phyloP scores from a whole-genome alignment of 2,329 filamentous ascomycete genomes.

The Eurotiales sp. region DNA sequence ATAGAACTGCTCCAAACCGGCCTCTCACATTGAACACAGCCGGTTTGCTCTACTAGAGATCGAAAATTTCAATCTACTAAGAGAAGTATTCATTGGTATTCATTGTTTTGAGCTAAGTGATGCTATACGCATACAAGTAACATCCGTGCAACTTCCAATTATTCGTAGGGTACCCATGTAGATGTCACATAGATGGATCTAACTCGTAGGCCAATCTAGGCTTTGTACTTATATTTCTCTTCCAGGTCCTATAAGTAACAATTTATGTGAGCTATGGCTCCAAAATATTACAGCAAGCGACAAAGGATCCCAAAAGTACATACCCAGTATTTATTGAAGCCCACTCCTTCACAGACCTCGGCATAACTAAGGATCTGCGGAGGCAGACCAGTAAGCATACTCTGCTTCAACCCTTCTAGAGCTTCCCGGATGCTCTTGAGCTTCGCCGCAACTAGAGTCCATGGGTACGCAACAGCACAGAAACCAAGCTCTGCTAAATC shows the following conservation, averaged over 20 bases:
- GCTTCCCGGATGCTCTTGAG: conserved; percentile 18
- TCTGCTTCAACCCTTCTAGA: conserved; percentile 37
- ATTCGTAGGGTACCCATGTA: no score
- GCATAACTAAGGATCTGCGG: conserved; percentile 41
- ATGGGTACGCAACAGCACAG: conserved; percentile 4
- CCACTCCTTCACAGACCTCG: conserved; percentile 46
- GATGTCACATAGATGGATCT: no score
- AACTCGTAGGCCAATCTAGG: not conserved
- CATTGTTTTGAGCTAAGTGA: no score
- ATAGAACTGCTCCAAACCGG: no score
- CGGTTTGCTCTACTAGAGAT: no score
- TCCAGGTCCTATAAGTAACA: not conserved
- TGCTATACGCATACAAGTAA: no score
- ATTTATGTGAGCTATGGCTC: no score
- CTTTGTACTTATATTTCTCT: not conserved
- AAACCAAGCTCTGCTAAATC: conserved; percentile 40
- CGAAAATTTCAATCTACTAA: no score
- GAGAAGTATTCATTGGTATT: no score
- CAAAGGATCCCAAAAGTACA: conserved; percentile 6
- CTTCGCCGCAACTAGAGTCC: conserved; percentile 4
- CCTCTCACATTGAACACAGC: no score
- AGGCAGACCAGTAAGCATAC: conserved; percentile 39
- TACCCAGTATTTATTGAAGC: conserved; percentile 43
- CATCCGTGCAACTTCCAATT: no score
- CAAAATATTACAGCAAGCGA: no score